Evolutionary conservation across 495 filamentous ascomycete genomes (phyloP).

Genomic region (Umbilicaria muhlenbergii): DNA sequence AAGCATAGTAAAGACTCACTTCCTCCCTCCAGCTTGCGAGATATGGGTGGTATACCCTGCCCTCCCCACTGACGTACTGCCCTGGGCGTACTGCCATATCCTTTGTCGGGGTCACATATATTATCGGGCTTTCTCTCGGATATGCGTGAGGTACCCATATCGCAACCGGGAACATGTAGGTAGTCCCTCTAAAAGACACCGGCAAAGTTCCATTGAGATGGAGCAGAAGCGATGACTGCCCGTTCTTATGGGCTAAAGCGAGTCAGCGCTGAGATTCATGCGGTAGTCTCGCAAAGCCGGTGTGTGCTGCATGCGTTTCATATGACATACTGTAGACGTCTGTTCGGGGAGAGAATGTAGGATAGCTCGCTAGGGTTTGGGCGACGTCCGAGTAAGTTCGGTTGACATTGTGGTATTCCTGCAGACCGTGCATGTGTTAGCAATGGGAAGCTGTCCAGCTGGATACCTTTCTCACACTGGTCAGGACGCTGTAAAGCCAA

Average conservation of each 20-base stretch:
- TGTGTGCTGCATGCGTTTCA: background rate
- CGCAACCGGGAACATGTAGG: conserved; percentile 81
- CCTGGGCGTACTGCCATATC: conserved; percentile 83
- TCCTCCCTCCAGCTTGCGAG: conserved; percentile 78
- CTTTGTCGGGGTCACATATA: conserved; percentile 75
- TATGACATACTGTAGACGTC: conserved; percentile 76
- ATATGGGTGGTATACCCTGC: conserved; percentile 91
- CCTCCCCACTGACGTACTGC: conserved; percentile 90
- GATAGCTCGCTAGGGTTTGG: conserved; percentile 63
- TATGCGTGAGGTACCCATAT: conserved; percentile 95
- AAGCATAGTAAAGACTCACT: conserved; percentile 38
- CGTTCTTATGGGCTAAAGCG: conserved; percentile 67
- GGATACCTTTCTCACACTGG: conserved; percentile 38
- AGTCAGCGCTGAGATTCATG: conserved; percentile 3
- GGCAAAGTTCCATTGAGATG: conserved; percentile 78
- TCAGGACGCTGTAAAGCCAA: conserved; percentile 87
- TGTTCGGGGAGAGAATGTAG: conserved; percentile 75
- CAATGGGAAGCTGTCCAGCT: background rate
- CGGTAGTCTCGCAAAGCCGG: background rate
- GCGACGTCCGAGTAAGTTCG: conserved; percentile 87
- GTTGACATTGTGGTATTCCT: conserved; percentile 90
- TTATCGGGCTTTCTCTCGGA: conserved; percentile 67
- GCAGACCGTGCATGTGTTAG: conserved; percentile 6
- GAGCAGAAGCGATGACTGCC: conserved; percentile 72
- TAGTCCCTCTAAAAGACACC: conserved; percentile 71